Conservation (phyloP, 202 grass and related monocot genomes). For the Carex sylvatica region DNA sequence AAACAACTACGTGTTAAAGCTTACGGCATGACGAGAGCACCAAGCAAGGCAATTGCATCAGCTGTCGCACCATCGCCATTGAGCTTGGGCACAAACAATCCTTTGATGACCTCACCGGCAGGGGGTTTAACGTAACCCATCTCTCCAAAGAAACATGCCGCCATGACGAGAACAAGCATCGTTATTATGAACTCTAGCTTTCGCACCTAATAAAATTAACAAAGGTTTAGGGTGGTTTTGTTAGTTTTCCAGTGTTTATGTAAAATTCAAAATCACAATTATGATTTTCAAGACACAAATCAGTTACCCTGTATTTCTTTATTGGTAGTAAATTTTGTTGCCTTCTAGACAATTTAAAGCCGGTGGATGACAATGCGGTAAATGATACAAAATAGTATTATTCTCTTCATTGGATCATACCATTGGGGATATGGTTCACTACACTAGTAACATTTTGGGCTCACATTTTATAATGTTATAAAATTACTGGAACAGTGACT, state of each 20-base stretch:
- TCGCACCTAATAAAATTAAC: slow-evolving; percentile 33
- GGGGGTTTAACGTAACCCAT: slow-evolving; percentile 77
- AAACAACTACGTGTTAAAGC: slow-evolving; percentile 1
- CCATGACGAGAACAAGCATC: slow-evolving; percentile 69
- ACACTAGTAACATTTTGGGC: too few species aligned
- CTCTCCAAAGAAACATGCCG: slow-evolving; percentile 75
- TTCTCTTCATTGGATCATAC: neutral
- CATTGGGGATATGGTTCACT: neutral
- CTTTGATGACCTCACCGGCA: slow-evolving; percentile 59
- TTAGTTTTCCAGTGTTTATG: too few species aligned
- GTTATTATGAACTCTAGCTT: slow-evolving; percentile 79
- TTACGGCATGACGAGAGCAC: slow-evolving; percentile 97
- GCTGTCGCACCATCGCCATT: slow-evolving; percentile 50
- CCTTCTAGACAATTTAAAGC: too few species aligned
- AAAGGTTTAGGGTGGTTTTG: neutral
- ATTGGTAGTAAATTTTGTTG: too few species aligned
- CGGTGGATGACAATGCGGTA: neutral
- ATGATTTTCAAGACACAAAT: too few species aligned
- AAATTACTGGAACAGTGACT: neutral
- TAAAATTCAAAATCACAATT: too few species aligned
- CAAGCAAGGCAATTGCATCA: slow-evolving; percentile 83
- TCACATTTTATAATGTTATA: too few species aligned
- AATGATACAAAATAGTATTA: neutral
- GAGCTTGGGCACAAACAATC: slow-evolving; percentile 74
- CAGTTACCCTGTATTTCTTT: too few species aligned